A percentile compares a stretch with the other conserved stretches of the same genome.
These are phyloP conservation scores for Achlya hypogyna DNA, from an alignment of 352 stramenopile species.

Conservation along the genomic window DNA sequence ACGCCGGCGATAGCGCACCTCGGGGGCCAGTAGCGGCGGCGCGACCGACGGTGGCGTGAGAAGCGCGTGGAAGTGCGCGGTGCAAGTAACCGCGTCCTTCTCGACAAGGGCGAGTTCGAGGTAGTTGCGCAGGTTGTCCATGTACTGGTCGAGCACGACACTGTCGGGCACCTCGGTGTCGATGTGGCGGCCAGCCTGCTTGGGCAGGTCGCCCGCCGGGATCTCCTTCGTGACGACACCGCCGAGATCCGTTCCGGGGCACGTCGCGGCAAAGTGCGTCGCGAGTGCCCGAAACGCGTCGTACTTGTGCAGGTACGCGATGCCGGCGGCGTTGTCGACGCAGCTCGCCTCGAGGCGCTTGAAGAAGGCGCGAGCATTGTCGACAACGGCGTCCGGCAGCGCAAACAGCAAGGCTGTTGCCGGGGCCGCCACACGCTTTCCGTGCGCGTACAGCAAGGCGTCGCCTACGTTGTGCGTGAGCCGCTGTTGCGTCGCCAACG, in stretches of 20 bases:
- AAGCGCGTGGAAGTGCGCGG: neutral
- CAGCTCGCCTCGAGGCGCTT: neutral
- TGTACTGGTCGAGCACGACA: neutral
- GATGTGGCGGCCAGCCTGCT: neutral
- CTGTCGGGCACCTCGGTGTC: slow-evolving; percentile 2
- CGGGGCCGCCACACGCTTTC: neutral
- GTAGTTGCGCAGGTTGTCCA: slow-evolving; percentile 18
- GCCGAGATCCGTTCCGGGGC: neutral
- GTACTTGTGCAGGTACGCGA: slow-evolving; percentile 2
- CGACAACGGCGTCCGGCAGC: neutral
- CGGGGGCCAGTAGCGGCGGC: neutral
- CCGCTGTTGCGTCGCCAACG: neutral
- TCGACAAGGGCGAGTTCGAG: slow-evolving; percentile 12
- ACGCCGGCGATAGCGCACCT: neutral
- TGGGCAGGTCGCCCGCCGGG: no score
- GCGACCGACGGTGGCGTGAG: neutral
- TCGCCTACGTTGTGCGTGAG: no score
- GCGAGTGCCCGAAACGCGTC: slow-evolving; percentile 2
- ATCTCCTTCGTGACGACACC: neutral
- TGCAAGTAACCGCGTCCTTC: neutral
- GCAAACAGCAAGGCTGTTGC: neutral
- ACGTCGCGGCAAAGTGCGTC: neutral
- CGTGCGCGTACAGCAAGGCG: neutral
- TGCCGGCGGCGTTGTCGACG: neutral
- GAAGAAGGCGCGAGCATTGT: neutral